phyloP scores from a whole-genome alignment of 1,284 basidiomycete species.

The Ganoderma lucidum region DNA sequence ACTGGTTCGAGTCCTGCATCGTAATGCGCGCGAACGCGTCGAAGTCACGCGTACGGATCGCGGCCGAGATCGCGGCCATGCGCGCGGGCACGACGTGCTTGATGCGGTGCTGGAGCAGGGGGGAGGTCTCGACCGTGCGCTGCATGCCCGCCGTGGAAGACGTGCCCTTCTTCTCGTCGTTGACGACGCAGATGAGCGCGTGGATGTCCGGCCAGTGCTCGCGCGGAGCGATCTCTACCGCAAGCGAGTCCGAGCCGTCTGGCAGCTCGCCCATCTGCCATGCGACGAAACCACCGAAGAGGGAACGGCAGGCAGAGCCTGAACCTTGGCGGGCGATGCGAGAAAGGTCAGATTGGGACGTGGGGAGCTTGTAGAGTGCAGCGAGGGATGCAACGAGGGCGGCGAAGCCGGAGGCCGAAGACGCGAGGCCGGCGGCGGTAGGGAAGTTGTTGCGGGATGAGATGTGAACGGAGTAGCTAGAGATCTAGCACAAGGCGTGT shows the following conservation, averaged over 20 bases:
- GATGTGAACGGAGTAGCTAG: constrained; percentile 83
- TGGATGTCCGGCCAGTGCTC: constrained; percentile 96
- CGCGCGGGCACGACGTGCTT: constrained; percentile 86
- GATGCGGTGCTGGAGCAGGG: constrained; percentile 92
- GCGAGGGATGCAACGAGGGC: constrained; percentile 93
- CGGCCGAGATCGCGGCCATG: constrained; percentile 84
- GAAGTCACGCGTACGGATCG: constrained; percentile 88
- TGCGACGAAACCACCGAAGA: constrained; percentile 97
- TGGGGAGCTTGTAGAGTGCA: constrained; percentile 84
- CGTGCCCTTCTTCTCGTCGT: constrained; percentile 97
- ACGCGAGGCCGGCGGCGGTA: constrained; percentile 97
- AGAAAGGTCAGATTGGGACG: constrained; percentile 77
- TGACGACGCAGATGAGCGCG: constrained; percentile 97
- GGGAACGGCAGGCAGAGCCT: constrained; percentile 96
- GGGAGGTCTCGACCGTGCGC: constrained; percentile 92
- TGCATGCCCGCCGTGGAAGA: constrained; percentile 98
- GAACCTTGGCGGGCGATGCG: constrained; percentile 97
- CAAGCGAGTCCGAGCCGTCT: constrained; percentile 88
- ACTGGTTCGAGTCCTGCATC: constrained; percentile 98
- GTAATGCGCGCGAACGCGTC: constrained; percentile 90
- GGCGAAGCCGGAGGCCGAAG: constrained; percentile 96
- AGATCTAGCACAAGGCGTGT: constrained; percentile 59
- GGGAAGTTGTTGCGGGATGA: constrained; percentile 99
- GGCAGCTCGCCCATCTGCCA: constrained; percentile 84
- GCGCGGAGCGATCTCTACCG: constrained; percentile 87